These are phyloP conservation scores for Babesia caballi DNA, from an alignment of 169 alveolate species.

Conservation along the genomic window DNA sequence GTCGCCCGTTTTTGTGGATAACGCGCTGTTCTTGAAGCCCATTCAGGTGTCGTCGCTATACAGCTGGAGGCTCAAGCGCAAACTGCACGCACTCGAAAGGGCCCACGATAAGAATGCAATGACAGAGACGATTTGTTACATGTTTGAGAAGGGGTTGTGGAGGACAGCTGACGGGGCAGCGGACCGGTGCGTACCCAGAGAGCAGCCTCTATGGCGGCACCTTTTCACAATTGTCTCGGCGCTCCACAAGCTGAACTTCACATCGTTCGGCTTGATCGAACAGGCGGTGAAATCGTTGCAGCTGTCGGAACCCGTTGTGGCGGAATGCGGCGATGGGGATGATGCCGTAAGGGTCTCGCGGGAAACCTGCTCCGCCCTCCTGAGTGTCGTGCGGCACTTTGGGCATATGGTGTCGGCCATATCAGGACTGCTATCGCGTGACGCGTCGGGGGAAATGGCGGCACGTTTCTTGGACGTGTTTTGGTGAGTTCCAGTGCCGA, in stretches of 20 bases:
- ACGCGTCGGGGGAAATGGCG: slow-evolving; percentile 4
- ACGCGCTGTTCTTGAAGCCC: slow-evolving; percentile 8
- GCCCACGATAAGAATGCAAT: slow-evolving; percentile 10
- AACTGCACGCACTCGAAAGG: background rate
- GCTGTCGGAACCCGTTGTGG: background rate
- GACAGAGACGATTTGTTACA: slow-evolving; percentile 19
- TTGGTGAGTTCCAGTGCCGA: background rate
- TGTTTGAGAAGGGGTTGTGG: slow-evolving; percentile 38
- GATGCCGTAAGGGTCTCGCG: background rate
- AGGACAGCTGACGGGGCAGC: background rate
- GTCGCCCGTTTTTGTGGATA: slow-evolving; percentile 9
- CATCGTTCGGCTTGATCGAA: slow-evolving; percentile 12
- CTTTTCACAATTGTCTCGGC: slow-evolving; percentile 14
- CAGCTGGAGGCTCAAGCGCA: slow-evolving; percentile 27
- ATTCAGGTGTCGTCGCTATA: slow-evolving; percentile 1
- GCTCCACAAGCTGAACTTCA: slow-evolving; percentile 17
- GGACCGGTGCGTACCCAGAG: background rate
- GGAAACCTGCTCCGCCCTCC: background rate
- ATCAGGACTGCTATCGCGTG: background rate
- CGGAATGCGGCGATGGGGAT: background rate
- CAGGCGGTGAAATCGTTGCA: background rate
- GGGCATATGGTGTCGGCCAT: slow-evolving; percentile 7
- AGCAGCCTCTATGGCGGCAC: slow-evolving; percentile 23
- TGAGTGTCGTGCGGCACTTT: background rate
- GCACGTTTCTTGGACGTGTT: background rate